These are phyloP conservation scores for Talaromyces proteolyticus DNA, from an alignment of 495 filamentous ascomycete species.

Conservation along the genomic window DNA sequence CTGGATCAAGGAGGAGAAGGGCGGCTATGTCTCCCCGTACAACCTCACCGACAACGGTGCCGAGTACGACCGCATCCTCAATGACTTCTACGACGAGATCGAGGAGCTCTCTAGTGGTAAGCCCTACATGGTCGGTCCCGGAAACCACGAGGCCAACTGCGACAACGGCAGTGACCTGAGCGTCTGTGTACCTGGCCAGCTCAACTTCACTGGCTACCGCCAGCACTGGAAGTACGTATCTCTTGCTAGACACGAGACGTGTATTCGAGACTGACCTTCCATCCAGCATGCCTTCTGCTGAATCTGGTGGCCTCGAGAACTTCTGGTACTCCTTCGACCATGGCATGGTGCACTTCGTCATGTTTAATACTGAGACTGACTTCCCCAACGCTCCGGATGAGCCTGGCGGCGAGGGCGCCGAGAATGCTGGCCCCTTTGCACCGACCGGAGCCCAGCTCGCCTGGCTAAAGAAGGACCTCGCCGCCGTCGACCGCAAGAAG, in stretches of 20 bases:
- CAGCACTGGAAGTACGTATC: conserved; percentile 19
- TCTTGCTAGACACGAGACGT: background rate
- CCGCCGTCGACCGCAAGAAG: conserved; percentile 36
- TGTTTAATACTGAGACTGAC: conserved; percentile 44
- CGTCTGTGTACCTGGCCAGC: conserved; percentile 38
- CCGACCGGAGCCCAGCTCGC: conserved; percentile 29
- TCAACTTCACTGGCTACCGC: conserved; percentile 44
- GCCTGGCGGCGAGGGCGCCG: conserved; percentile 23
- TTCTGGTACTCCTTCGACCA: conserved; percentile 57
- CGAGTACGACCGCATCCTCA: conserved; percentile 33
- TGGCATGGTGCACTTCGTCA: conserved; percentile 42
- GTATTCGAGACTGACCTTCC: background rate
- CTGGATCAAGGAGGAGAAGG: too few relatives aligned
- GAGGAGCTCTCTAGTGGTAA: conserved; percentile 16
- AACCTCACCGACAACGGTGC: conserved; percentile 20
- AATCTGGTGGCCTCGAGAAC: conserved; percentile 39
- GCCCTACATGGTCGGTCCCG: conserved; percentile 34
- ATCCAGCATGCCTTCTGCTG: conserved; percentile 42
- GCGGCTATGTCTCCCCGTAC: conserved; percentile 19
- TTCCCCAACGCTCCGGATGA: conserved; percentile 38
- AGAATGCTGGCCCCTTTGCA: conserved; percentile 38
- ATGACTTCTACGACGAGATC: conserved; percentile 37
- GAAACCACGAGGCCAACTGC: conserved; percentile 39
- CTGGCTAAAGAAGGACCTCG: conserved; percentile 37
- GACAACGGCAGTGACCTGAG: conserved; percentile 1